Evolutionary conservation across 1,139 yeast genomes (phyloP).

Genomic region (Hansenula sp.): DNA sequence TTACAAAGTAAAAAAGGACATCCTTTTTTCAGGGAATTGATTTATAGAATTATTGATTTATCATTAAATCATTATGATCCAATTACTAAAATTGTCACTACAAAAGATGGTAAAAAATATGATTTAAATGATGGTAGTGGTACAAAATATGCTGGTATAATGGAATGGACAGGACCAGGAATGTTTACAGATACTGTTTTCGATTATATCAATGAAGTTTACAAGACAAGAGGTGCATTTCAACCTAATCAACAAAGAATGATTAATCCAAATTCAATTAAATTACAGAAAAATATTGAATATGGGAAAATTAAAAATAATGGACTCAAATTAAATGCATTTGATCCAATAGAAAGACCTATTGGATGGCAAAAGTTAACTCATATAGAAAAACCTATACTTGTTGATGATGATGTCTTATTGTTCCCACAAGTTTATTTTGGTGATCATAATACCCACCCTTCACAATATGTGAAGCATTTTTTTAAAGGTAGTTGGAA

Average conservation of each 20-base stretch:
- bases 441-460: constrained; percentile 64
- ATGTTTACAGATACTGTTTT: constrained; percentile 84
- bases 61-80: constrained; percentile 42
- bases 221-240: constrained; percentile 32
- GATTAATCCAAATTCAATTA: constrained; percentile 21
- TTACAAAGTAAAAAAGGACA: constrained; percentile 80
- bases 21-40: constrained; percentile 74
- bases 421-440: constrained; percentile 67
- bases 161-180: constrained; percentile 98
- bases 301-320: background rate
- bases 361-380: constrained; percentile 52
- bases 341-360: constrained; percentile 3
- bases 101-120: constrained; percentile 20
- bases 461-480: constrained; percentile 58
- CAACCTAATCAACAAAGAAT: constrained; percentile 22
- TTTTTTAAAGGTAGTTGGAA: constrained; percentile 74
- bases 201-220: constrained; percentile 58
- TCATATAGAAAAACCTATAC: constrained; percentile 50
- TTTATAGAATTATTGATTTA: constrained; percentile 68
- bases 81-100: constrained; percentile 22
- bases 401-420: constrained; percentile 54
- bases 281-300: constrained; percentile 6
- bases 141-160: constrained; percentile 64
- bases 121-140: constrained; percentile 36
- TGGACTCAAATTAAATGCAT: constrained; percentile 2